Conservation (phyloP, 1,139 yeast species). For the Lodderomyces theae region DNA sequence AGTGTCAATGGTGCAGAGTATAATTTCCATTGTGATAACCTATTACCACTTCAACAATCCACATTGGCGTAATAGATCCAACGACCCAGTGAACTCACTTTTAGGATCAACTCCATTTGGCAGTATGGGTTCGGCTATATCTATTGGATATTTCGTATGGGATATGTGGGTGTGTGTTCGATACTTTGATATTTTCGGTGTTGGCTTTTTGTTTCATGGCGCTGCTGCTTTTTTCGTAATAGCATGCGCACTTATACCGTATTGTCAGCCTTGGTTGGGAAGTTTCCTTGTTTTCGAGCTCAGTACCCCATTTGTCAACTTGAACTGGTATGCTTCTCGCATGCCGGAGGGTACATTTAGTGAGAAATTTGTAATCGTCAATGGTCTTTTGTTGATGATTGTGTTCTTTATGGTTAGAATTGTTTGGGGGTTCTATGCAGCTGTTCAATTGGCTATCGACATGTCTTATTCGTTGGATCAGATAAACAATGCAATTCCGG, state of each 20-base stretch:
- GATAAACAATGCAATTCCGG: slow-evolving; percentile 25
- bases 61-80: slow-evolving; percentile 37
- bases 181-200: slow-evolving; percentile 67
- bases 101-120: slow-evolving; percentile 72
- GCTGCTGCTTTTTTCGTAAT: slow-evolving; percentile 77
- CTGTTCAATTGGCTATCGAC: slow-evolving; percentile 50
- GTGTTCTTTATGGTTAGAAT: slow-evolving; percentile 79
- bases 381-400: slow-evolving; percentile 66
- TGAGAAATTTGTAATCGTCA: slow-evolving; percentile 51
- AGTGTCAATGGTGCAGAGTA: slow-evolving; percentile 81
- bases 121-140: slow-evolving; percentile 66
- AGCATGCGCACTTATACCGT: slow-evolving; percentile 48
- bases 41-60: slow-evolving; percentile 60
- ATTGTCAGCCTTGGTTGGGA: slow-evolving; percentile 74
- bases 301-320: slow-evolving; percentile 88
- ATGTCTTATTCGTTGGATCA: slow-evolving; percentile 40
- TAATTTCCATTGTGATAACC: slow-evolving; percentile 53
- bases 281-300: slow-evolving; percentile 82
- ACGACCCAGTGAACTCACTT: slow-evolving; percentile 45
- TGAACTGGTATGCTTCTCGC: slow-evolving; percentile 86
- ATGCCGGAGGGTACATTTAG: slow-evolving; percentile 62
- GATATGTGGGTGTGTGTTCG: slow-evolving; percentile 66
- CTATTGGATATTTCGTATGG: slow-evolving; percentile 89
- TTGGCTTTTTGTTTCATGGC: slow-evolving; percentile 85
- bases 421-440: slow-evolving; percentile 85